Base-by-base conservation (phyloP, 2,329 filamentous ascomycete genomes). In the Raffaelea arxii region DNA sequence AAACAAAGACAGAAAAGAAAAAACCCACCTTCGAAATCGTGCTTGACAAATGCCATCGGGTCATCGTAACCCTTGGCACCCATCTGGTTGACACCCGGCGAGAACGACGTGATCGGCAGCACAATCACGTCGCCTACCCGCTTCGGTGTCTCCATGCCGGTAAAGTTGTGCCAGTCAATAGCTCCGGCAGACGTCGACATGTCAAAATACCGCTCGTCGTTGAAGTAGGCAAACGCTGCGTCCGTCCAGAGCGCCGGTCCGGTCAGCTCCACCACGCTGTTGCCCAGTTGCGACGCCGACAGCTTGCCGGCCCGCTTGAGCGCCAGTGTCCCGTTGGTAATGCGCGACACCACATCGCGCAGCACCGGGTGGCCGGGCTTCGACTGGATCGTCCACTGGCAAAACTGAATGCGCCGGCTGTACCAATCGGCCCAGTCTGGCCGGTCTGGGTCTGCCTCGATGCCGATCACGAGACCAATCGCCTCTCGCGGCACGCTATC, bases 311-410 rank as follows among this genome's bases (percentile, higher is more conserved):
- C 65, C 46, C 71, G 71, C 71, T 94, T 89, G 65, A 83, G 77
- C 49, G 74, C 71, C 43, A 97, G 70, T 0, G 90, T 86, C 61
- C 90, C 80, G 53, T 86, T 75, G 1, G 91, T 95, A 59, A 98
- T 90, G 54, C 82, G 84, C 14, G 84, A 74, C 25, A 98, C 88
- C 50, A 95, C 78, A 51, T 96, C 87, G 51, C 90, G 80, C 49
- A 98, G 75, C 12, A 95, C 80, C 0, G 92, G 92, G 62, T 98
- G 92, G 11, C 92, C 92, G 0, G 91, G 85, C 65, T 98, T 98
- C 48, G 86, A 72, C 65, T 97, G 91, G 52, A 98, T 96, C 1
- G 92, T 98, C 92, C 92, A 98, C 64, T 98, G 92, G 67, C 92
- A 98, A 66, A 98, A 97, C 62, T 97, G 92, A 51, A 98, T 90